phyloP scores from a whole-genome alignment of 2,329 filamentous ascomycete genomes.

The Stagonosporopsis cucurbitacearum region DNA sequence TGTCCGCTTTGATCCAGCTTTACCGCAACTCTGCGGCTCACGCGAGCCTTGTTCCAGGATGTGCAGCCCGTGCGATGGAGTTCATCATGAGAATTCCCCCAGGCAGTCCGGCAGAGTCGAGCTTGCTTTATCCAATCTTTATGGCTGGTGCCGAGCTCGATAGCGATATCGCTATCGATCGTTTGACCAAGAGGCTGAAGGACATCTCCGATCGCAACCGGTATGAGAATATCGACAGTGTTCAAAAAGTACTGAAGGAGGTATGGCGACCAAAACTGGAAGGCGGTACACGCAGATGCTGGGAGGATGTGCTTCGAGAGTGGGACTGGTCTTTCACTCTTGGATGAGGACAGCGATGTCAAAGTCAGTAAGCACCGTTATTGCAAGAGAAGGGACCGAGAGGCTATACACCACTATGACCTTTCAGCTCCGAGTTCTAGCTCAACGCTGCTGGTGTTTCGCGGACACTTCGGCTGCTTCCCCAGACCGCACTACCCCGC shows the following conservation, averaged over 20 bases:
- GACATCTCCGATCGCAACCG: conserved; percentile 43
- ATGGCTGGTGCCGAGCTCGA: conserved; percentile 45
- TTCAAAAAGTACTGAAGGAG: conserved; percentile 45
- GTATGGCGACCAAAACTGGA: conserved; percentile 43
- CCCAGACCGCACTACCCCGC: conserved; percentile 7
- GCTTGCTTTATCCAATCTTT: conserved; percentile 46
- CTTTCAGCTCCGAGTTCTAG: not conserved
- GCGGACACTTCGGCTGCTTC: not conserved
- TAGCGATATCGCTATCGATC: conserved; percentile 36
- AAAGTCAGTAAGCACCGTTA: not conserved
- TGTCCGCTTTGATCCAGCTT: conserved; percentile 45
- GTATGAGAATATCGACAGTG: conserved; percentile 45
- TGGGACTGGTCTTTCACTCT: conserved; percentile 47
- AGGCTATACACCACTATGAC: not conserved
- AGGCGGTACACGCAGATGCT: conserved; percentile 38
- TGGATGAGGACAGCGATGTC: conserved; percentile 24
- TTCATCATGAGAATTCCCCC: conserved; percentile 45
- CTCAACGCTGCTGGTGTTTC: not conserved
- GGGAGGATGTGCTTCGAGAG: conserved; percentile 46
- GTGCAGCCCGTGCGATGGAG: conserved; percentile 43
- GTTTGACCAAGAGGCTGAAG: conserved; percentile 39
- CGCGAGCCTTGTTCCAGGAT: conserved; percentile 33
- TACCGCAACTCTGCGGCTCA: conserved; percentile 41
- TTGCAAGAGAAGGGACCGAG: not conserved
- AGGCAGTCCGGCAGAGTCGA: conserved; percentile 45